Percentiles rank a stretch among this genome's conserved stretches.
Evolutionary conservation across 495 filamentous ascomycete genomes (phyloP).

Genomic region (Saxophila tyrrhenica): DNA sequence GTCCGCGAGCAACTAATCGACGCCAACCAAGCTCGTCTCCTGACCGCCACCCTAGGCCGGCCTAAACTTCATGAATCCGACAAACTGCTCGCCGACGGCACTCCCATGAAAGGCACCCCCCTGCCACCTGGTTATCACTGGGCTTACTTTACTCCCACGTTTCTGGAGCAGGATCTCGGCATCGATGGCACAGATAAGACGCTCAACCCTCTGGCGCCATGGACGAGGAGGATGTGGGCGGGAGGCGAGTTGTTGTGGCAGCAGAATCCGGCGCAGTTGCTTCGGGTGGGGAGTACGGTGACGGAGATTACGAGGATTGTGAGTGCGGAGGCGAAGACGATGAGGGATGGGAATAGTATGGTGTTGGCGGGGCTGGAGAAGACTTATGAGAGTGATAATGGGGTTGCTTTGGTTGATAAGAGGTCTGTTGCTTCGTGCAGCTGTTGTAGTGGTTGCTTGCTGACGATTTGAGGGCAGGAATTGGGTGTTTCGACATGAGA

Average conservation of each 20-base stretch:
- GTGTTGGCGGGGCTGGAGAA: background rate
- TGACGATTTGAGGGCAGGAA: background rate
- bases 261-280: background rate
- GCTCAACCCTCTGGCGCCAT: background rate
- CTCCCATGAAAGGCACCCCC: background rate
- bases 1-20: background rate
- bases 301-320: background rate
- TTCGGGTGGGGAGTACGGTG: background rate
- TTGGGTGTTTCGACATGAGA: background rate
- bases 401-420: background rate
- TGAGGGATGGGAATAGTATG: background rate
- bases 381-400: background rate
- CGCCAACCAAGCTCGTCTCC: conserved; percentile 1
- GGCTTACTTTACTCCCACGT: background rate
- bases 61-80: background rate
- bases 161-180: background rate
- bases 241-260: background rate
- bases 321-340: background rate
- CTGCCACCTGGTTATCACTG: background rate
- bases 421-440: background rate
- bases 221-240: conserved; percentile 1
- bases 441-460: background rate
- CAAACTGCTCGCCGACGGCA: background rate
- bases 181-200: conserved; percentile 1
- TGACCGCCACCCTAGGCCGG: background rate